Percentiles rank a stretch among this genome's conserved stretches.
phyloP scores from a whole-genome alignment of 164 flowering plant genomes.

The Euptelea pleiosperma region DNA sequence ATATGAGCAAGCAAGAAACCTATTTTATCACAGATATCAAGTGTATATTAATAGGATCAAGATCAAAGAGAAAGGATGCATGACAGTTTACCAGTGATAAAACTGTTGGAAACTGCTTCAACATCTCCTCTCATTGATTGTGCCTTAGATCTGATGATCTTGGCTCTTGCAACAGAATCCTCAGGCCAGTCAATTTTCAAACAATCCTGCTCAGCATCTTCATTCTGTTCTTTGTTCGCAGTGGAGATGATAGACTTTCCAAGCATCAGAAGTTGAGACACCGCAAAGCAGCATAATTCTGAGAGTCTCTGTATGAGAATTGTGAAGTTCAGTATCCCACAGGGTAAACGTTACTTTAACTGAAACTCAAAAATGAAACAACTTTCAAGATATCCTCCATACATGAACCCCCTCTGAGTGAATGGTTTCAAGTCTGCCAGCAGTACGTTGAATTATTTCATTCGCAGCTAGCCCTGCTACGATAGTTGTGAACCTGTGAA shows the following conservation, averaged over 20 bases:
- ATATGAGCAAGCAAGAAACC: background rate
- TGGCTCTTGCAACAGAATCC: conserved; percentile 81
- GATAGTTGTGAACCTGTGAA: conserved; percentile 72
- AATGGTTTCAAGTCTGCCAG: conserved; percentile 76
- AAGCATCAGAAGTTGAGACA: conserved; percentile 69
- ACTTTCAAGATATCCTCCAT: conserved; percentile 13
- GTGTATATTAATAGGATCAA: background rate
- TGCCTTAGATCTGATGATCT: conserved; percentile 67
- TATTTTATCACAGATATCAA: background rate
- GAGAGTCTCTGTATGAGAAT: conserved; percentile 75
- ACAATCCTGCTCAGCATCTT: conserved; percentile 42
- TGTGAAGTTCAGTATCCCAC: background rate
- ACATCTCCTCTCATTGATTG: conserved; percentile 70
- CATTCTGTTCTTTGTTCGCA: conserved; percentile 53
- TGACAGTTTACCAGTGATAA: conserved; percentile 63
- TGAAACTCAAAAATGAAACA: background rate
- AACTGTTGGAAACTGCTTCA: conserved; percentile 80
- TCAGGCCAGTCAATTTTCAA: conserved; percentile 82
- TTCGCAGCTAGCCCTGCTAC: conserved; percentile 60
- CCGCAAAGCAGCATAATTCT: conserved; percentile 84
- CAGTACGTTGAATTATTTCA: conserved; percentile 80
- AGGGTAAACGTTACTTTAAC: too few species aligned
- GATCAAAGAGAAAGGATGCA: background rate
- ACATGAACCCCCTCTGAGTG: conserved; percentile 99
- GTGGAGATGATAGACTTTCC: conserved; percentile 79